These are phyloP conservation scores for Stephania japonica DNA, from an alignment of 164 flowering plant genomes.

Conservation along the genomic window DNA sequence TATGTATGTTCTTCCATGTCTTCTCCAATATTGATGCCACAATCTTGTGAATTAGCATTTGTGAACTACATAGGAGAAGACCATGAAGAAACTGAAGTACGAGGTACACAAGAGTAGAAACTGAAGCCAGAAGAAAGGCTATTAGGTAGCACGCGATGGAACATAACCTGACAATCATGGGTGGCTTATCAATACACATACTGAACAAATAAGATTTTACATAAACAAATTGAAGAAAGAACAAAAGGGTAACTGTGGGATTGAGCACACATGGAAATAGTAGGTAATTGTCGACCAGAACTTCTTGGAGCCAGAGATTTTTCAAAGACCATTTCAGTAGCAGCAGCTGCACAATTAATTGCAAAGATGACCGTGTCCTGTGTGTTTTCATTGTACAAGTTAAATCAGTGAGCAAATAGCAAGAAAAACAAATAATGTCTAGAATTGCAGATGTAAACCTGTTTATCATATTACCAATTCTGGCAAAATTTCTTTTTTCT, in stretches of 20 bases:
- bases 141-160: constrained; percentile 30
- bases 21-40: constrained; percentile 32
- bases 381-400: background rate
- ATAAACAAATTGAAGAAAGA: background rate
- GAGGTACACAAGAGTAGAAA: constrained; percentile 49
- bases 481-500: constrained; percentile 30
- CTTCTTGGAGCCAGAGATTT: constrained; percentile 20
- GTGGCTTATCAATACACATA: constrained; percentile 12
- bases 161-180: constrained; percentile 45
- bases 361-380: constrained; percentile 72
- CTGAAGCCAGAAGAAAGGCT: constrained; percentile 47
- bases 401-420: constrained; percentile 4
- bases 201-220: background rate
- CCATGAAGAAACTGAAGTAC: constrained; percentile 48
- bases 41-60: constrained; percentile 20
- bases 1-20: constrained; percentile 43
- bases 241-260: constrained; percentile 3
- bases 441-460: background rate
- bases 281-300: constrained; percentile 11
- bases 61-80: constrained; percentile 31
- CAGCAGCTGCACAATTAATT: constrained; percentile 64
- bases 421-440: background rate
- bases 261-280: constrained; percentile 27
- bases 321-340: constrained; percentile 39
- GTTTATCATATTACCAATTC: constrained; percentile 56